phyloP scores from a whole-genome alignment of 768 basidiomycete genomes.

The Cystobasidium ongulense region DNA sequence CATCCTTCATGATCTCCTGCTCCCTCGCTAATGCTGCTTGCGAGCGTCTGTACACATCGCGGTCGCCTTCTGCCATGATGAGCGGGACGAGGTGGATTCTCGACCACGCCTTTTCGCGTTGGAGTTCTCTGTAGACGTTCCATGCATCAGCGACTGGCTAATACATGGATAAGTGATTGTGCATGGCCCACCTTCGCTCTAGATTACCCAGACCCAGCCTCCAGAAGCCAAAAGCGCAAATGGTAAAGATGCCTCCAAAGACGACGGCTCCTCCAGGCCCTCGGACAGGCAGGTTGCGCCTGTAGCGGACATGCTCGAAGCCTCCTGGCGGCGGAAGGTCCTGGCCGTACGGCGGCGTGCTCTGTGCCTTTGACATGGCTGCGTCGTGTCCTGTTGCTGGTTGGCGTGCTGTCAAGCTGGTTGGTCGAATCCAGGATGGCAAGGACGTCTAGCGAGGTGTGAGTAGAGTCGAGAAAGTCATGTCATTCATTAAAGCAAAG shows the following conservation, averaged over 20 bases:
- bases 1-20: conserved; percentile 87
- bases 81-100: conserved; percentile 88
- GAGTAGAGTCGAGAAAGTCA: neutral
- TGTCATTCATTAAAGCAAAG: no score
- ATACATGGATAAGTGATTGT: no score
- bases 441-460: no score
- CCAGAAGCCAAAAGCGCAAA: conserved; percentile 88
- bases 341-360: conserved; percentile 34
- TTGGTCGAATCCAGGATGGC: no score
- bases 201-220: conserved; percentile 79
- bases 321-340: conserved; percentile 94
- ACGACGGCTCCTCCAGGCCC: conserved; percentile 53
- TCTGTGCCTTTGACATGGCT: conserved; percentile 47
- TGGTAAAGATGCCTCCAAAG: conserved; percentile 52
- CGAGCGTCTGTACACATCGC: conserved; percentile 72
- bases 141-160: neutral
- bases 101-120: conserved; percentile 89
- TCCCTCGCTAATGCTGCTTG: conserved; percentile 71
- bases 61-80: conserved; percentile 85
- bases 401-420: neutral
- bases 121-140: conserved; percentile 62
- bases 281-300: conserved; percentile 83
- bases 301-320: conserved; percentile 86
- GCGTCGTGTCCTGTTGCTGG: neutral
- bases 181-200: conserved; percentile 75